These are phyloP conservation scores for Peterozyma xylosa DNA, from an alignment of 805 yeast genomes.

Conservation along the genomic window DNA sequence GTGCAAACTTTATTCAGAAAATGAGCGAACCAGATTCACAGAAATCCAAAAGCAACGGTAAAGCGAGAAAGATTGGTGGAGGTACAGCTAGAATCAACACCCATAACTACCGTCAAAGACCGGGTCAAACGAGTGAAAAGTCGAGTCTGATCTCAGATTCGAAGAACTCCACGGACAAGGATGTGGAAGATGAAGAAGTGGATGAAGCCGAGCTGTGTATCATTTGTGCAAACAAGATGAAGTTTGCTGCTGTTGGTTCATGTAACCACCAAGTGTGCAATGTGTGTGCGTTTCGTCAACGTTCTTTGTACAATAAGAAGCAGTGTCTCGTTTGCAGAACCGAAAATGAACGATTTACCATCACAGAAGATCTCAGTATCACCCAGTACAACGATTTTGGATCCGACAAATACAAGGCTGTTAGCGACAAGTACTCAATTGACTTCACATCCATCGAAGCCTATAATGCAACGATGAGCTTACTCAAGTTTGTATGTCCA, in stretches of 20 bases:
- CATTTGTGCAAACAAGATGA: slow-evolving; percentile 73
- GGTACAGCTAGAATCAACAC: slow-evolving; percentile 1
- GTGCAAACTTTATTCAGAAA: no score
- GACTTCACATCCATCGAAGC: slow-evolving; percentile 52
- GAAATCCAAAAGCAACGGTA: neutral
- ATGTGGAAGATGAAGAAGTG: slow-evolving; percentile 18
- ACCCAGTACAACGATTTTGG: slow-evolving; percentile 30
- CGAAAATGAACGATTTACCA: slow-evolving; percentile 48
- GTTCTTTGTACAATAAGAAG: slow-evolving; percentile 69
- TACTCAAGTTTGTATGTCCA: slow-evolving; percentile 55
- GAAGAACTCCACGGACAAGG: no score
- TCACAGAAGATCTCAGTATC: slow-evolving; percentile 37
- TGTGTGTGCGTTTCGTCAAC: slow-evolving; percentile 70
- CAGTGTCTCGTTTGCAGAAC: slow-evolving; percentile 82
- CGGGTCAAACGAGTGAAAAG: slow-evolving; percentile 4
- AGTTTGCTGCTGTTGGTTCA: slow-evolving; percentile 63
- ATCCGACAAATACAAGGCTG: slow-evolving; percentile 21
- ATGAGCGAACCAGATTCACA: no score
- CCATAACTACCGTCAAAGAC: slow-evolving; percentile 1
- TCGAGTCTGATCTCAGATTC: neutral
- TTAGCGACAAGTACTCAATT: slow-evolving; percentile 42
- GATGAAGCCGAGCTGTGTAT: slow-evolving; percentile 50
- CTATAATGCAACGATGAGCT: slow-evolving; percentile 35
- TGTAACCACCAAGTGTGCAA: slow-evolving; percentile 87
- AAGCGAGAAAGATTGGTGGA: slow-evolving; percentile 4